A percentile compares a stretch with the other conserved stretches of the same genome.
phyloP scores from a whole-genome alignment of 1,284 basidiomycete genomes.

The Trichosporon sp. region DNA sequence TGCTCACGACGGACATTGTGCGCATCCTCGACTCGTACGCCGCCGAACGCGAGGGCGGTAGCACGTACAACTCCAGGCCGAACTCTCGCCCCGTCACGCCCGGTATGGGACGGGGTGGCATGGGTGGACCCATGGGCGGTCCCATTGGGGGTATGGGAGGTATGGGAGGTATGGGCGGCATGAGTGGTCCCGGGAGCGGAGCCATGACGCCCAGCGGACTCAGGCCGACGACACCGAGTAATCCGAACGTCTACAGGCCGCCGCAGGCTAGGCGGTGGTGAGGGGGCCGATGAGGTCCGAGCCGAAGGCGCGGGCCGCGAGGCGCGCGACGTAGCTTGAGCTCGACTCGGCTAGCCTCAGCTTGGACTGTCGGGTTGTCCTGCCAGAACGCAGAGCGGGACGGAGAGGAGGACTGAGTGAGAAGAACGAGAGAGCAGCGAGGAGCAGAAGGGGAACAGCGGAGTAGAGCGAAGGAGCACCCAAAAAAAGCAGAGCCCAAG shows the following conservation, averaged over 20 bases:
- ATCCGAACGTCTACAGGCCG: constrained; percentile 26
- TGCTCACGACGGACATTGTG: constrained; percentile 73
- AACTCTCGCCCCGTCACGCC: constrained; percentile 12
- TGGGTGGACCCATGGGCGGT: background rate
- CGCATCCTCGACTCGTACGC: constrained; percentile 62
- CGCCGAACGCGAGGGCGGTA: constrained; percentile 46
- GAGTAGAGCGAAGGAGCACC: background rate
- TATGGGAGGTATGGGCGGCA: background rate
- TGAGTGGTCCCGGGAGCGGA: background rate
- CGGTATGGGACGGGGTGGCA: background rate
- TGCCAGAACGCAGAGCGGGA: background rate
- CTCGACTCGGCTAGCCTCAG: too few species aligned
- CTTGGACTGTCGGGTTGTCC: too few species aligned
- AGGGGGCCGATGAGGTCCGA: background rate
- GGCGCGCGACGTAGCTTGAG: too few species aligned
- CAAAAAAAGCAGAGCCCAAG: too few species aligned
- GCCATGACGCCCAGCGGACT: background rate
- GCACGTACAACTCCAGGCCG: constrained; percentile 35
- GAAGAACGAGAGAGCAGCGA: background rate
- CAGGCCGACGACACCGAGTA: constrained; percentile 20
- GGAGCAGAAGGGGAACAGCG: background rate
- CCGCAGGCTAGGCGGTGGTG: constrained; percentile 24
- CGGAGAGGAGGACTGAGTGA: background rate
- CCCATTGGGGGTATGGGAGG: too few species aligned
- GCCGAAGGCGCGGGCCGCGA: background rate